These are phyloP conservation scores for Termitomyces sp. DNA, from an alignment of 1,284 basidiomycete species.

Conservation along the genomic window DNA sequence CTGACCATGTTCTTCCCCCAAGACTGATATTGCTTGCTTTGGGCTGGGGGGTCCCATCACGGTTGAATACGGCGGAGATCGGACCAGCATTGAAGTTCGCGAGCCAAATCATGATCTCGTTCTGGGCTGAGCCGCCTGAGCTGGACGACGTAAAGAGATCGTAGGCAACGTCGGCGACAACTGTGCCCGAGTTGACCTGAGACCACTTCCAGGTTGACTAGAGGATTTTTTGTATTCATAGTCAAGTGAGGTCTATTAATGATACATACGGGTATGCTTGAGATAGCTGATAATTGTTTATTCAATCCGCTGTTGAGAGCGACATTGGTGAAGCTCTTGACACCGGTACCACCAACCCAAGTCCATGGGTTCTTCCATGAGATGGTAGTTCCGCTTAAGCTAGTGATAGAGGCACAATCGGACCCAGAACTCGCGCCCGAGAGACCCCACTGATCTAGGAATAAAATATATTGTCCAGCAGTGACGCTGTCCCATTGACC, in stretches of 20 bases:
- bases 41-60: conserved; percentile 43
- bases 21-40: conserved; percentile 39
- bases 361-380: conserved; percentile 51
- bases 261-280: conserved; percentile 46
- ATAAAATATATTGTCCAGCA: conserved; percentile 42
- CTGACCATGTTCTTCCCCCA: conserved; percentile 47
- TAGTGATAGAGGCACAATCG: conserved; percentile 50
- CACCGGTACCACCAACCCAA: conserved; percentile 46
- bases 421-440: conserved; percentile 42
- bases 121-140: conserved; percentile 43
- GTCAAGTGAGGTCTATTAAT: neutral
- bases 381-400: conserved; percentile 38
- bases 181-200: conserved; percentile 24
- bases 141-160: conserved; percentile 57
- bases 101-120: conserved; percentile 70
- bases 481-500: conserved; percentile 49
- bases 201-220: conserved; percentile 36
- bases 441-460: conserved; percentile 50
- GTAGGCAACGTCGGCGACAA: conserved; percentile 53
- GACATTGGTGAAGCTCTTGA: conserved; percentile 62
- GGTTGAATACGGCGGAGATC: conserved; percentile 45
- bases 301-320: conserved; percentile 48
- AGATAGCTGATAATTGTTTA: conserved; percentile 47
- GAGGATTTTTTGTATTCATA: neutral
- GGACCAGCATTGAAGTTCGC: conserved; percentile 54